Evolutionary conservation across 1,284 basidiomycete genomes (phyloP), one percentile per base, ranked within the genome.

Genomic region (Microstroma glucosiphilum): DNA sequence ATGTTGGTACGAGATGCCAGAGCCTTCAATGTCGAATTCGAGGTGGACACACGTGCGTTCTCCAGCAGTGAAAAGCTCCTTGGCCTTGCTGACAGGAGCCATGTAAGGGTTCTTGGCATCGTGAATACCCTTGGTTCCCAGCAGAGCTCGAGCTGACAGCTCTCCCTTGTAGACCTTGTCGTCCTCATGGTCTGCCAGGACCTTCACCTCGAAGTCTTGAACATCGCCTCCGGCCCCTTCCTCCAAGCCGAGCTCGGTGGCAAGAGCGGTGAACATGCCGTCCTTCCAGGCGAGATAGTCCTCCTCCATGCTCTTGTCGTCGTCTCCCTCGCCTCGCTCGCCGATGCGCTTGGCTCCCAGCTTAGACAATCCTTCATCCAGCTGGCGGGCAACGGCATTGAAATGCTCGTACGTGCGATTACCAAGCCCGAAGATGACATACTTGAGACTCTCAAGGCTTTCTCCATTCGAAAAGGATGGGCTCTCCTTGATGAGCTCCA

Each of bases 271-370:
- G 88, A 92, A 96, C 92, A 96, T 93, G 73, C 84, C 85, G 79
- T 98, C 94, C 81, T 98, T 98, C 94, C 94, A 98, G 69, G 91
- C 92, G n/a, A 98, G 85, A 80, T 97, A 98, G 82, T 98, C 94
- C 82, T 98, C 96, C 81, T 98, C 94, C 91, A 98, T 94, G 78
- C 90, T 92, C 84, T 96, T 96, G 82, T 98, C 94, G 79, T 98
- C 94, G 77, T 98, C 94, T 70, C 94, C 94, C 82, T 97, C 92
- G 19, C 94, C 96, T 49, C 88, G 85, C 79, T 89, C 88, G 58
- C 93, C 93, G 59, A 98, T 90, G 65, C 92, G 87, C 64, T 84
- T 81, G 37, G 87, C 96, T 40, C 92, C 93, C 82, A 94, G 88
- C 71, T 87, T 86, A 9, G 84, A 79, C 62, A 98, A 83, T 53